These are phyloP conservation scores for Lactarius quietus DNA, from an alignment of 768 basidiomycete genomes.

Conservation along the genomic window DNA sequence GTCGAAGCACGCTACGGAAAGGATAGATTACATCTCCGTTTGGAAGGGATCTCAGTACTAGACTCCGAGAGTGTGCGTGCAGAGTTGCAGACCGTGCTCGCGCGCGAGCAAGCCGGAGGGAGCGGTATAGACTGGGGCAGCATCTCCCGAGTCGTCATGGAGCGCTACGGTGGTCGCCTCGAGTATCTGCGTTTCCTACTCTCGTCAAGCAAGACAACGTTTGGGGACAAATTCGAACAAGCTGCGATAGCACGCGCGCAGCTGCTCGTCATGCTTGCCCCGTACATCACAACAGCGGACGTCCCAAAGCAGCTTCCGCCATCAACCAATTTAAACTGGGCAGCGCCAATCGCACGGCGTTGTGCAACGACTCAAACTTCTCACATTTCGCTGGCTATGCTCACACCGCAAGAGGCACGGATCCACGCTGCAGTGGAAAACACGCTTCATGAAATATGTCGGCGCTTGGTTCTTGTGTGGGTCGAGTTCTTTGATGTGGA, in stretches of 20 bases:
- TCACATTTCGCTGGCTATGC: background rate
- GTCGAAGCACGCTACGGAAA: constrained; percentile 32
- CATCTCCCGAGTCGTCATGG: constrained; percentile 37
- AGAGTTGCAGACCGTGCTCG: constrained; percentile 31
- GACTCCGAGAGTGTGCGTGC: constrained; percentile 29
- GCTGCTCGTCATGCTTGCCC: constrained; percentile 29
- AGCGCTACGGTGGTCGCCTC: constrained; percentile 43
- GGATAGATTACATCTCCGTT: constrained; percentile 37
- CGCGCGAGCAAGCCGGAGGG: constrained; percentile 10
- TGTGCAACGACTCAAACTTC: constrained; percentile 22
- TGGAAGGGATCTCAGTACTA: constrained; percentile 32
- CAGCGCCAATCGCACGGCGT: constrained; percentile 20
- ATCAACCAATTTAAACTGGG: constrained; percentile 17
- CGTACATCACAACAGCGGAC: constrained; percentile 30
- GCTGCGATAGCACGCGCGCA: constrained; percentile 11
- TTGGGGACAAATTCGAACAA: constrained; percentile 6
- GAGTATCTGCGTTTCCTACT: constrained; percentile 40
- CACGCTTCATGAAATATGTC: constrained; percentile 17
- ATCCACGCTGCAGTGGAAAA: constrained; percentile 21
- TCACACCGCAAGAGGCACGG: constrained; percentile 23
- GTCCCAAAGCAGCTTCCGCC: constrained; percentile 3
- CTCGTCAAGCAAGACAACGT: constrained; percentile 22
- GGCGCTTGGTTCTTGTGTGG: constrained; percentile 24
- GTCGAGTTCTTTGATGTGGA: constrained; percentile 26
- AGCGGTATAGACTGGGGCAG: constrained; percentile 44